These are phyloP conservation scores for Antitrichia curtipendula DNA, from an alignment of 225 moss, liverwort and hornwort species.

Conservation along the genomic window DNA sequence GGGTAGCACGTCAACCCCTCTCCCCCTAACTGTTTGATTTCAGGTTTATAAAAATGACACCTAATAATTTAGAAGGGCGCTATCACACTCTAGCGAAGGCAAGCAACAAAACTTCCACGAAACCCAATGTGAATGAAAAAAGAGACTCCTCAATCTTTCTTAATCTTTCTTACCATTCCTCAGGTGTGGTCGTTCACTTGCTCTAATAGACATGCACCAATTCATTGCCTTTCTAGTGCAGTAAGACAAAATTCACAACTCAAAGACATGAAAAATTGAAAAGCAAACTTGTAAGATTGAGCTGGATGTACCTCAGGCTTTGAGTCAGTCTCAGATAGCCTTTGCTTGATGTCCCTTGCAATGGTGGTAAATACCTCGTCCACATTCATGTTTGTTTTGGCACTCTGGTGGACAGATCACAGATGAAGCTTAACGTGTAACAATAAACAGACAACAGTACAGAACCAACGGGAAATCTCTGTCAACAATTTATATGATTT, in stretches of 20 bases:
- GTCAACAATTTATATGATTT: neutral
- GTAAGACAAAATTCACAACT: neutral
- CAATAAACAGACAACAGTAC: neutral
- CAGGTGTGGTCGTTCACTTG: neutral
- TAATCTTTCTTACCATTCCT: neutral
- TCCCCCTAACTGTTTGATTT: neutral
- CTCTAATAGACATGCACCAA: neutral
- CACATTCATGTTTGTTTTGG: conserved; percentile 84
- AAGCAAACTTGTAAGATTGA: neutral
- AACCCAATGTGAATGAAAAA: neutral
- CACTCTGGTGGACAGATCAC: conserved; percentile 46
- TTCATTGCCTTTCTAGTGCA: neutral
- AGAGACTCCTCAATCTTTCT: neutral
- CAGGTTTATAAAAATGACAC: neutral
- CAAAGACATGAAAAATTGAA: neutral
- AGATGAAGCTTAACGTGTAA: neutral
- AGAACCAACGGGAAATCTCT: neutral
- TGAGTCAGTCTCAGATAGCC: conserved; percentile 77
- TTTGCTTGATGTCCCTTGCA: conserved; percentile 92
- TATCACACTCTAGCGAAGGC: neutral
- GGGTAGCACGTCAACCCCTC: neutral
- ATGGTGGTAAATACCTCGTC: conserved; percentile 78
- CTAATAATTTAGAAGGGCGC: neutral
- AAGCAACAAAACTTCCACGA: neutral
- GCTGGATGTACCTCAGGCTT: conserved; percentile 64